Conservation (phyloP, 1,284 basidiomycete genomes). For the Ganoderma meredithae region DNA sequence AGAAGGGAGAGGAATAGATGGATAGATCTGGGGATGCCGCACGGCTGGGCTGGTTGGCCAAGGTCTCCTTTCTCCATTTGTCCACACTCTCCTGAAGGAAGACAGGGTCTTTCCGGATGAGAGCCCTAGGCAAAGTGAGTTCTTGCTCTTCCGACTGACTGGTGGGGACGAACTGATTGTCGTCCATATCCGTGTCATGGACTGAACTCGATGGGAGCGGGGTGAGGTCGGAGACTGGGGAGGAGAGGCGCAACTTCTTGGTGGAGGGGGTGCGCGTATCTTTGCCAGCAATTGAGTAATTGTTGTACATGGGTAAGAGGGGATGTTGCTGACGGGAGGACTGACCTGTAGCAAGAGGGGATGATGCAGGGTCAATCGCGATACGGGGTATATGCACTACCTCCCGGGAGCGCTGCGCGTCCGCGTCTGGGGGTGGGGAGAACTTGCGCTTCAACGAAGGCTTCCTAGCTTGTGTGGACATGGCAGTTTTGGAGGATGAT, state of each 20-base stretch:
- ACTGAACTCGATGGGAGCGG: constrained; percentile 25
- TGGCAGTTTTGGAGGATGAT: background rate
- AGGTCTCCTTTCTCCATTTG: constrained; percentile 48
- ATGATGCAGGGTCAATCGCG: constrained; percentile 7
- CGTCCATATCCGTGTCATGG: constrained; percentile 34
- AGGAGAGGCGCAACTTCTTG: constrained; percentile 33
- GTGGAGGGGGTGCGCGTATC: constrained; percentile 19
- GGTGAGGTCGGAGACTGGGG: constrained; percentile 28
- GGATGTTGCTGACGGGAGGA: constrained; percentile 10
- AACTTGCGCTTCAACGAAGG: constrained; percentile 36
- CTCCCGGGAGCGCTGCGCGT: constrained; percentile 15
- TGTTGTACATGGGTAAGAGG: constrained; percentile 21
- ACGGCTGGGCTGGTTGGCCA: constrained; percentile 20
- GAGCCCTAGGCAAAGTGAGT: constrained; percentile 44
- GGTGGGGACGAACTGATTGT: constrained; percentile 60
- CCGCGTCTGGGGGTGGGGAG: constrained; percentile 21
- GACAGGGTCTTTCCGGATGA: constrained; percentile 36
- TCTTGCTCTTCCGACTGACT: constrained; percentile 76
- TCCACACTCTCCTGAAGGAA: constrained; percentile 50
- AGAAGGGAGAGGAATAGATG: constrained; percentile 15
- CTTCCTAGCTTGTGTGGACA: constrained; percentile 15
- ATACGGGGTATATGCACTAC: constrained; percentile 16
- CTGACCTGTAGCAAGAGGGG: constrained; percentile 13
- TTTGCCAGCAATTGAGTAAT: constrained; percentile 16
- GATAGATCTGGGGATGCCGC: constrained; percentile 12